Evolutionary conservation across 164 flowering plant genomes (phyloP).

Genomic region (Dillenia turbinata): DNA sequence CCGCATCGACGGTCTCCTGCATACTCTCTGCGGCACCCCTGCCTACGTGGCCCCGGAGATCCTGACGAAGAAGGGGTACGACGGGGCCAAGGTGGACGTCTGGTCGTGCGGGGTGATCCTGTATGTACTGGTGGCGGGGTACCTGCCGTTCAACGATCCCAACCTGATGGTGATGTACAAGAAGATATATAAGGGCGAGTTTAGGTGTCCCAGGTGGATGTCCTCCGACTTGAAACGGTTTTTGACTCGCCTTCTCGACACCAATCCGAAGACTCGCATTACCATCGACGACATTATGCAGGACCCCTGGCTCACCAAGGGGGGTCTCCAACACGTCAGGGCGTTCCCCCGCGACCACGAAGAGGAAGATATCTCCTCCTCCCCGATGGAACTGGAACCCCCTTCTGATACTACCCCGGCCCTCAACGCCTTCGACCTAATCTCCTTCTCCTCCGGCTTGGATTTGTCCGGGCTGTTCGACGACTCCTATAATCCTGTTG

Average conservation of each 20-base stretch:
- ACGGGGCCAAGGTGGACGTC: constrained; percentile 60
- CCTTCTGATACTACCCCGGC: neutral
- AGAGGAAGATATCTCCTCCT: too few relatives aligned
- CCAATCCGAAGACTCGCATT: constrained; percentile 48
- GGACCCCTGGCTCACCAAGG: constrained; percentile 61
- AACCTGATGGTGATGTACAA: constrained; percentile 66
- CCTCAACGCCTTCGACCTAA: constrained; percentile 64
- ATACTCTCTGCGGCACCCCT: constrained; percentile 68
- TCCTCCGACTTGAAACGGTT: constrained; percentile 49
- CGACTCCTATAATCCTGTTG: constrained; percentile 10
- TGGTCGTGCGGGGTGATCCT: constrained; percentile 76
- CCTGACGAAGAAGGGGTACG: constrained; percentile 48
- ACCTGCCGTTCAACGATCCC: constrained; percentile 61
- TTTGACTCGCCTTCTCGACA: constrained; percentile 39
- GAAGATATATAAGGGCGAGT: constrained; percentile 66
- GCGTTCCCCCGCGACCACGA: too few relatives aligned
- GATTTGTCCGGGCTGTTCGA: constrained; percentile 49
- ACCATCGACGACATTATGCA: constrained; percentile 51
- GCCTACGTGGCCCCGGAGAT: constrained; percentile 79
- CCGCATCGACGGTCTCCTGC: constrained; percentile 44
- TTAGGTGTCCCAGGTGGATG: constrained; percentile 60
- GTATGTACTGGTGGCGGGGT: constrained; percentile 57
- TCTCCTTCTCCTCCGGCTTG: constrained; percentile 55
- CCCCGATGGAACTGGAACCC: too few relatives aligned
- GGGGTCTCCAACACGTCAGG: constrained; percentile 1